Base-by-base conservation (phyloP, 345 rosid genomes). In the Carallia brachiata region DNA sequence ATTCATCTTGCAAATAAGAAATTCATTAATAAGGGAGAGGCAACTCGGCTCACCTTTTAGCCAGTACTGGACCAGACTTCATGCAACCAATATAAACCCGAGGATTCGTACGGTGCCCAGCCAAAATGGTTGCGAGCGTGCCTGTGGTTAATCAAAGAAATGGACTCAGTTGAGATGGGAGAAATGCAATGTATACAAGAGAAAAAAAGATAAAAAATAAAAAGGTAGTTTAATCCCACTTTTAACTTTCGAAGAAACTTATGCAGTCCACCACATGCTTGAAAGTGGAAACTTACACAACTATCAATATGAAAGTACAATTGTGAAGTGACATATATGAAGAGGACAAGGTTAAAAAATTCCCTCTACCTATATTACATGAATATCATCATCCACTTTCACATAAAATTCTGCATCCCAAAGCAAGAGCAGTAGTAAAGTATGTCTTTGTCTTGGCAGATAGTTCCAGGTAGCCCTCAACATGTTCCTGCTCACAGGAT, bases 331-430 rank as follows among this genome's bases (percentile, higher is more conserved):
- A 56, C 16, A 23, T n/a, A 55, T 23, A 6, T 2, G 31, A 56
- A 15, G 60, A 23, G 60, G 12, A 9, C 6, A 27, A 1, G 31
- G 27, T 30, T 27, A 5, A 8, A 23, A 54, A 36, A 18, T 66
- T 68, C 30, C 8, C 23, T 27, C 74, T 82, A 86, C 98, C 97
- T 71, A 91, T 75, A 77, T 94, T 53, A 92, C 98, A 79, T 90
- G 98, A 77, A 95, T 81, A 66, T 95, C 99, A 57, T 95, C 99
- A 28, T 95, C 99, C n/a, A 92, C 98, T 85, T 95, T 89, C 81
- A 92, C 74, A 74, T 89, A 92, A 78, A 92, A 95, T 44, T 92
- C 91, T 0, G 99, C 91, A 67, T 92, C 94, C 98, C 98, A 86
- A 71, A 47, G 88, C 81, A 77, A 90, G 84, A 58, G 91, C 97